phyloP scores from a whole-genome alignment of 2,329 filamentous ascomycete genomes.

The Mariannaea sp. region DNA sequence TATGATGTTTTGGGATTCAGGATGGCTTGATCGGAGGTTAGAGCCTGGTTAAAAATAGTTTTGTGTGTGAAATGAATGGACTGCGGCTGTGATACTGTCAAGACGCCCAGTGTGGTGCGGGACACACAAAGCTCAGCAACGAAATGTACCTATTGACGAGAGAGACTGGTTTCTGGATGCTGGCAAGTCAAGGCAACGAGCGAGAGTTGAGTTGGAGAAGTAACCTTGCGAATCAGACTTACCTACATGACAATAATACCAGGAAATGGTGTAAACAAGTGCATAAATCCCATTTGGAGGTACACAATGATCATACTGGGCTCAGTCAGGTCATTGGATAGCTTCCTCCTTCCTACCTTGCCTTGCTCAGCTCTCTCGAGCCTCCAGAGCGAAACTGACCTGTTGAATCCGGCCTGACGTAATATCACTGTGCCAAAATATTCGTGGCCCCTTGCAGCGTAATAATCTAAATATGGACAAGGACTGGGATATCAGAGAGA shows the following conservation, averaged over 20 bases:
- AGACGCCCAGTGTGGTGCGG: not conserved
- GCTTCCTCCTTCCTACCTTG: no score
- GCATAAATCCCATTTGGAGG: no score
- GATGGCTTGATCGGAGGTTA: conserved; percentile 25
- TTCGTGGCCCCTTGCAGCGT: no score
- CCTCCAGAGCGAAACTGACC: no score
- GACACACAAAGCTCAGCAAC: not conserved
- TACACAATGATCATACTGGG: no score
- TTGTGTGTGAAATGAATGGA: not conserved
- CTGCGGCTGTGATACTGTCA: not conserved
- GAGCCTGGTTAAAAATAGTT: conserved; percentile 12
- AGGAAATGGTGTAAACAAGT: conserved; percentile 1
- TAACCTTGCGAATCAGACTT: conserved; percentile 25
- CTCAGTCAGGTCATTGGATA: no score
- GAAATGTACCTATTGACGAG: not conserved
- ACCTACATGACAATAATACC: conserved; percentile 12
- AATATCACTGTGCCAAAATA: no score
- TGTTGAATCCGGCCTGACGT: no score
- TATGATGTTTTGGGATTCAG: conserved; percentile 20
- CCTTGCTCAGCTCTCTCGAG: no score
- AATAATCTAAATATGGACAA: no score
- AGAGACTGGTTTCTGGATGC: not conserved
- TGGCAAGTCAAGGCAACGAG: conserved; percentile 2
- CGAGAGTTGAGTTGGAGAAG: conserved; percentile 21
- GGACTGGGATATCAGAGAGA: no score